These are phyloP conservation scores for Periconia digitata DNA, from an alignment of 2,329 filamentous ascomycete species.

Conservation along the genomic window DNA sequence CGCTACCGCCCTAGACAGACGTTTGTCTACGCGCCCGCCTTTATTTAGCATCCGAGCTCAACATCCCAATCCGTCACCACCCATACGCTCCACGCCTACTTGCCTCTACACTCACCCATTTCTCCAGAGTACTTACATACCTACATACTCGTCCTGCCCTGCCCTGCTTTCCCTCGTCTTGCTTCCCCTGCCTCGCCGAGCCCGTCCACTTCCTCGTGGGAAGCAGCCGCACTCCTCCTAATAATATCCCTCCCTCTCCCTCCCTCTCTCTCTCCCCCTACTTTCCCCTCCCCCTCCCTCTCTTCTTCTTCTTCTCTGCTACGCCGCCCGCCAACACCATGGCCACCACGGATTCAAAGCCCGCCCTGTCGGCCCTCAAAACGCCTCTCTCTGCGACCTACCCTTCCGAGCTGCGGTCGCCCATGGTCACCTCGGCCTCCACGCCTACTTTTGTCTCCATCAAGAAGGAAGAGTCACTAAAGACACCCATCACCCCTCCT, in stretches of 20 bases:
- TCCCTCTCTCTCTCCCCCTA: not conserved
- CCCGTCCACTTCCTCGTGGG: constrained; percentile 3
- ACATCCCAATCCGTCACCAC: constrained; percentile 29
- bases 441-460: constrained; percentile 56
- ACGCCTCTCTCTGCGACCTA: constrained; percentile 64
- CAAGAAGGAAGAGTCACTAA: constrained; percentile 67
- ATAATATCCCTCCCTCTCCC: not conserved
- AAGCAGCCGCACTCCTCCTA: not conserved
- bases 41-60: constrained; percentile 31
- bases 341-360: constrained; percentile 46
- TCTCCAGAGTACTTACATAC: too few relatives aligned
- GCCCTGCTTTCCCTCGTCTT: constrained; percentile 18
- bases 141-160: too few relatives aligned
- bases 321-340: constrained; percentile 30
- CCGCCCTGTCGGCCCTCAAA: constrained; percentile 46
- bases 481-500: constrained; percentile 89
- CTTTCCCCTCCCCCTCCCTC: constrained; percentile 15
- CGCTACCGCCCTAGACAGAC: constrained; percentile 18
- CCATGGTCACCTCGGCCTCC: constrained; percentile 55
- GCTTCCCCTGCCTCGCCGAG: too few relatives aligned
- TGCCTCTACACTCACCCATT: constrained; percentile 32
- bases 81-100: too few relatives aligned
- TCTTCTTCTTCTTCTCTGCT: constrained; percentile 15
- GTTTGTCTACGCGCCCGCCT: constrained; percentile 24
- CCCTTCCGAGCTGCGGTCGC: constrained; percentile 61